Evolutionary conservation across 1,284 basidiomycete genomes (phyloP), one percentile per base, ranked within the genome.

Genomic region (Irpex sp.): DNA sequence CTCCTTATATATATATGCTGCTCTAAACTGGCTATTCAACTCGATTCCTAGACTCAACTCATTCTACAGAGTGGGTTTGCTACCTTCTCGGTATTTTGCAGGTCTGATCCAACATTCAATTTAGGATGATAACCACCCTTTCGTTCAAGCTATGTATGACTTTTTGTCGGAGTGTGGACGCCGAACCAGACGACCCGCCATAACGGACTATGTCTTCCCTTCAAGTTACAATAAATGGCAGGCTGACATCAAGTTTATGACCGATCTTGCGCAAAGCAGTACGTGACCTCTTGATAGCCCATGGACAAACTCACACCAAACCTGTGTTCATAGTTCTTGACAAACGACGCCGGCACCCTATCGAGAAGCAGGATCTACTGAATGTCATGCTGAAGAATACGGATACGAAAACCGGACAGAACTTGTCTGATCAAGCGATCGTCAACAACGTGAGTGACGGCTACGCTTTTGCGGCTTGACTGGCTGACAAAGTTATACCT

Each of bases 391-490:
- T 84, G 60, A 64, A 76, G 17, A 77, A 77, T n/a, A 78, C 74
- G 44, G 83, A 84, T 66, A 73, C 77, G 2, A 77, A 80, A 70
- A 83, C 81, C 0, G 81, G 82, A n/a, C 67, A 79, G 65, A 68
- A 72, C 4, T 70, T 84, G 51, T 71, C 75, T 0, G 79, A 82
- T 58, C 76, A 80, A n/a, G 11, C 49, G 8, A 51, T 51, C 49
- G 17, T 51, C 7, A n/a, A 51, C 59, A 78, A 77, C 47, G 83
- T 84, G 48, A 73, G 77, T 4, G 49, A 51, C 17, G 2, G 49
- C 5, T 44, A 44, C 72, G 75, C 63, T 83, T 84, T 71, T 44
- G 37, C 19, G 17, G 7, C n/a, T 15, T 2, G 37, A 44, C 17
- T 17, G 19, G 4, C 49, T 21, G 40, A 51, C 31, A 34, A 61